A percentile compares a stretch with the other conserved stretches of the same genome.
Evolutionary conservation across 331 rosid genomes (phyloP).

Genomic region (Malus hybrid): DNA sequence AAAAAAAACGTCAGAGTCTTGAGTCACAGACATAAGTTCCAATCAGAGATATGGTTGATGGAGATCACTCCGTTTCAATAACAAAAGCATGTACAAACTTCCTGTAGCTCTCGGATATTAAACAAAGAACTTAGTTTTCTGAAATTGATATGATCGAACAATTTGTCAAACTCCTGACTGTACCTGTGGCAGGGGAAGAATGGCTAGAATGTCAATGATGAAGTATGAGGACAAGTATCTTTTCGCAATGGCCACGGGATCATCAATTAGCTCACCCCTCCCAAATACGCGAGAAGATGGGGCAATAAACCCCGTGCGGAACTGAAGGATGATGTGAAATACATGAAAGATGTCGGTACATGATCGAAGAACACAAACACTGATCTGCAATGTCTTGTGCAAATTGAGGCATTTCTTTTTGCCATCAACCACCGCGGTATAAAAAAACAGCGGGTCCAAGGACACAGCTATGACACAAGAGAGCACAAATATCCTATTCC

Average conservation of each 20-base stretch:
- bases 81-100: neutral
- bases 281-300: constrained; percentile 90
- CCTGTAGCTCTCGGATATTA: too few species aligned
- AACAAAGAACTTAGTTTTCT: too few species aligned
- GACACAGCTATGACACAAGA: constrained; percentile 70
- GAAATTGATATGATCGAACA: too few species aligned
- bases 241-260: constrained; percentile 52
- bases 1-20: constrained; percentile 1
- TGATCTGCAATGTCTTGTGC: constrained; percentile 33
- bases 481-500: constrained; percentile 82
- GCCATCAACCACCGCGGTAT: constrained; percentile 42
- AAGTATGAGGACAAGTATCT: constrained; percentile 61
- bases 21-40: neutral
- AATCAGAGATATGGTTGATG: neutral
- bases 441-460: constrained; percentile 78
- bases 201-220: constrained; percentile 66
- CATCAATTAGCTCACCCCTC: constrained; percentile 59
- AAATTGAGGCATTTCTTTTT: constrained; percentile 21
- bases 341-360: constrained; percentile 65
- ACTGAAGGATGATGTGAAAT: constrained; percentile 65
- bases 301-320: constrained; percentile 75
- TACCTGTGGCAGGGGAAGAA: constrained; percentile 95
- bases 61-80: neutral
- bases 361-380: constrained; percentile 67
- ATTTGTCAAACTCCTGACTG: neutral